phyloP scores from a whole-genome alignment of 2,329 filamentous ascomycete genomes.

The Capronia americana region DNA sequence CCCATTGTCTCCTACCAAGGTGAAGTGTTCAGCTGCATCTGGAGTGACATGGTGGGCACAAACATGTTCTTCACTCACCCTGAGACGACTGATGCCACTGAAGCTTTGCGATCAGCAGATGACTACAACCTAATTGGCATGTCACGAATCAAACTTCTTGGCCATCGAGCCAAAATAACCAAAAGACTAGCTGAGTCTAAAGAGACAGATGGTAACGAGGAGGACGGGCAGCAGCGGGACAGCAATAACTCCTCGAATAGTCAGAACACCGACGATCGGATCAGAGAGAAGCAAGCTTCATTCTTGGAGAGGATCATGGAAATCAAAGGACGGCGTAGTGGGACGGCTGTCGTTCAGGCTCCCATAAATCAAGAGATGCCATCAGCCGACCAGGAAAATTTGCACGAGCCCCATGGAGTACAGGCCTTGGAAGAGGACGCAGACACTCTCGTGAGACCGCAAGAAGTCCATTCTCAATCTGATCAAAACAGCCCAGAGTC shows the following conservation, averaged over 20 bases:
- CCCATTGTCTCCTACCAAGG: conserved; percentile 82
- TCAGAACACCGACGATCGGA: conserved; percentile 32
- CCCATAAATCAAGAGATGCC: conserved; percentile 41
- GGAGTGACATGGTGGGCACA: conserved; percentile 83
- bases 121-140: conserved; percentile 75
- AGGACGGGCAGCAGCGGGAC: conserved; percentile 7
- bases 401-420: conserved; percentile 45
- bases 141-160: conserved; percentile 72
- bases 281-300: conserved; percentile 51
- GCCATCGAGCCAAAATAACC: conserved; percentile 67
- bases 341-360: conserved; percentile 69
- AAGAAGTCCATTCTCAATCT: conserved; percentile 46
- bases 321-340: conserved; percentile 68
- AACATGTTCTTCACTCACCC: conserved; percentile 74
- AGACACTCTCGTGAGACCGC: conserved; percentile 46
- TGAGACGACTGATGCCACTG: conserved; percentile 52
- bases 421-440: conserved; percentile 47
- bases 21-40: conserved; percentile 77
- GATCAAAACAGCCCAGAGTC: conserved; percentile 15
- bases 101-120: conserved; percentile 43
- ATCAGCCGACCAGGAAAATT: conserved; percentile 47
- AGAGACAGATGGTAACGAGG: conserved; percentile 16
- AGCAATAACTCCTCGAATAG: conserved; percentile 6
- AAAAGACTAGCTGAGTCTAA: conserved; percentile 43
- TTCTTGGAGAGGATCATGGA: conserved; percentile 72